phyloP scores from a whole-genome alignment of 2,329 filamentous ascomycete species.

The Zarea fungicola region DNA sequence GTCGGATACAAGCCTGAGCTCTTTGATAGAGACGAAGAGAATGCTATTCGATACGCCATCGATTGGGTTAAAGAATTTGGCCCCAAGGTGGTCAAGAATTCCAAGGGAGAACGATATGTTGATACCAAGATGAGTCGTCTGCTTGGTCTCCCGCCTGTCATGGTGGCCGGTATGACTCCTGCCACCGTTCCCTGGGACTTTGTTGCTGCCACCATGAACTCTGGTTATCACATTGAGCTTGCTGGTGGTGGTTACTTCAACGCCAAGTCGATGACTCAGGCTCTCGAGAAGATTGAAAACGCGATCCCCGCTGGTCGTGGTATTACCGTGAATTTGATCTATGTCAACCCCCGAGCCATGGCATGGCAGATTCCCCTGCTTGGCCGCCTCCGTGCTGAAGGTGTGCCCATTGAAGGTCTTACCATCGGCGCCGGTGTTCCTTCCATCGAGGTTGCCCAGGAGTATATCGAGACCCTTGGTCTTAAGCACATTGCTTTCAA shows the following conservation, averaged over 20 bases:
- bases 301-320: conserved; percentile 78
- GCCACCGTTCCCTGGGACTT: conserved; percentile 88
- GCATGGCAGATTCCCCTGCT: conserved; percentile 87
- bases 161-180: conserved; percentile 94
- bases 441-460: conserved; percentile 85
- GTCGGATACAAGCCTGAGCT: conserved; percentile 97
- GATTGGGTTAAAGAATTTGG: conserved; percentile 98
- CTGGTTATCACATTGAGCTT: conserved; percentile 89
- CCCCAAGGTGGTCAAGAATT: conserved; percentile 85
- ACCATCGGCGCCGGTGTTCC: conserved; percentile 92
- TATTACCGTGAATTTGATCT: conserved; percentile 86
- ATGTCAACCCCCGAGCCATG: conserved; percentile 85
- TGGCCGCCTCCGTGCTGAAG: conserved; percentile 72
- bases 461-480: conserved; percentile 89
- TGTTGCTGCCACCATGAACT: conserved; percentile 86
- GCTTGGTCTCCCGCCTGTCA: conserved; percentile 76
- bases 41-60: conserved; percentile 89
- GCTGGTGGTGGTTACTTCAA: conserved; percentile 87
- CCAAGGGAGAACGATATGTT: conserved; percentile 82
- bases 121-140: conserved; percentile 95
- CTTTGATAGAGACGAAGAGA: conserved; percentile 91
- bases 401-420: conserved; percentile 84
- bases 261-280: conserved; percentile 74
- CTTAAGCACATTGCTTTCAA: conserved; percentile 95
- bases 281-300: conserved; percentile 78